phyloP scores from a whole-genome alignment of 169 alveolate species.

The Eimeria brunetti region DNA sequence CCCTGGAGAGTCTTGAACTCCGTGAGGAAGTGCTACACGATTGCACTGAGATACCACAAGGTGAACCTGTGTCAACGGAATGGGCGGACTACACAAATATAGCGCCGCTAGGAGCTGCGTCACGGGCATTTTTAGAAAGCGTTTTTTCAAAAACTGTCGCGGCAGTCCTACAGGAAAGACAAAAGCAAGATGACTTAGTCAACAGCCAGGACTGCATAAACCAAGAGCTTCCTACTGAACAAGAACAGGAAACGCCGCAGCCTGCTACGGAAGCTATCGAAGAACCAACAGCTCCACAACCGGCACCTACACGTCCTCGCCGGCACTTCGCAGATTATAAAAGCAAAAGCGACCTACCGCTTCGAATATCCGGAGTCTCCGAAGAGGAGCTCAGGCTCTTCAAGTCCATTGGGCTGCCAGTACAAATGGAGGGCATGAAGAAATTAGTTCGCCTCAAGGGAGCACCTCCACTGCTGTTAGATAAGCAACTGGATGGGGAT shows the following conservation, averaged over 20 bases:
- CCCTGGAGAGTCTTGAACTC: constrained; percentile 51
- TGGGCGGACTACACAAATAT: constrained; percentile 73
- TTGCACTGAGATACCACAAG: background rate
- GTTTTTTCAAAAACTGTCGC: constrained; percentile 34
- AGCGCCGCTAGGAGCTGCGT: constrained; percentile 77
- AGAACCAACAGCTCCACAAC: background rate
- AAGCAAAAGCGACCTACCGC: constrained; percentile 54
- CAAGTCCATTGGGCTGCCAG: constrained; percentile 57
- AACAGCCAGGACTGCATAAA: background rate
- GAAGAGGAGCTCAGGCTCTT: constrained; percentile 60
- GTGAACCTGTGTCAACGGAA: constrained; percentile 24
- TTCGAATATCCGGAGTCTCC: constrained; percentile 62
- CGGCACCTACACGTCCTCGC: constrained; percentile 8
- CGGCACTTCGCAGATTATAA: constrained; percentile 52
- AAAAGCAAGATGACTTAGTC: background rate
- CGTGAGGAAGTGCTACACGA: constrained; percentile 53
- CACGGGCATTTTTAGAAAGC: constrained; percentile 67
- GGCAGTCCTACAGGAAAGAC: constrained; percentile 14
- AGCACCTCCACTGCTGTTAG: constrained; percentile 7
- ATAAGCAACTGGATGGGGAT: background rate
- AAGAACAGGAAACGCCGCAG: background rate
- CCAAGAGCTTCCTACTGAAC: background rate
- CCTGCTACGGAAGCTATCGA: background rate
- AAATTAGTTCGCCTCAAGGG: constrained; percentile 34
- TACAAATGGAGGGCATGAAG: constrained; percentile 60